Conservation (phyloP, 2,329 filamentous ascomycete genomes). For the Colletotrichum karsti region DNA sequence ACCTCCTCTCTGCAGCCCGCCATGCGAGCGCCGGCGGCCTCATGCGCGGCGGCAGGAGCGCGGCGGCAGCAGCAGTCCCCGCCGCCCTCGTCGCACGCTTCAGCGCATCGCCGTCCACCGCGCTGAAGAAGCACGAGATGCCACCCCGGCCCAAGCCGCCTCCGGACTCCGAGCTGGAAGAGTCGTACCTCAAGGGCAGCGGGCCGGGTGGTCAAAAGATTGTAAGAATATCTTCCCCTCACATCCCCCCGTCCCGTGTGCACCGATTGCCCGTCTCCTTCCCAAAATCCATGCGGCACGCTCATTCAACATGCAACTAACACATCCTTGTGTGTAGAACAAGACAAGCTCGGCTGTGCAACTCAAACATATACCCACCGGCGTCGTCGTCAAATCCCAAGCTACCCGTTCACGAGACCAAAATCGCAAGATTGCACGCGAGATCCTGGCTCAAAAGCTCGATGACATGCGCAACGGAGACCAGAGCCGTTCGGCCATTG, state of each 20-base stretch:
- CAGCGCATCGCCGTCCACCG: slow-evolving; percentile 38
- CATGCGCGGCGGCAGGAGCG: background rate
- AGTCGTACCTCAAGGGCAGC: slow-evolving; percentile 88
- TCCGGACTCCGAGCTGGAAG: slow-evolving; percentile 80
- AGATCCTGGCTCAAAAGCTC: slow-evolving; percentile 76
- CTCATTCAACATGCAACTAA: background rate
- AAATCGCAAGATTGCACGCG: slow-evolving; percentile 86
- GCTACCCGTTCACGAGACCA: slow-evolving; percentile 86
- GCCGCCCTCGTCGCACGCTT: slow-evolving; percentile 34
- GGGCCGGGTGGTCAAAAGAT: slow-evolving; percentile 98
- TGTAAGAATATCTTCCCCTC: slow-evolving; percentile 52
- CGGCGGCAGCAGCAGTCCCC: background rate
- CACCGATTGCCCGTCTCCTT: no score
- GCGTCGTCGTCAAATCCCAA: slow-evolving; percentile 93
- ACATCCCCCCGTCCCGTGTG: no score
- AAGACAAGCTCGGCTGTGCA: slow-evolving; percentile 97
- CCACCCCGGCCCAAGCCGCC: slow-evolving; percentile 79
- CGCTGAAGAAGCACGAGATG: slow-evolving; percentile 62
- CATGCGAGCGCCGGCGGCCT: slow-evolving; percentile 4
- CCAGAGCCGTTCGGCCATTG: slow-evolving; percentile 71
- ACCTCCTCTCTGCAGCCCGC: background rate
- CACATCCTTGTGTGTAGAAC: slow-evolving; percentile 66
- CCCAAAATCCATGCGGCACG: background rate
- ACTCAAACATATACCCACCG: slow-evolving; percentile 87
- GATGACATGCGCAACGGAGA: slow-evolving; percentile 80